Base-by-base conservation (phyloP, 768 basidiomycete species). In the Cystofilobasidium bisporidii region DNA sequence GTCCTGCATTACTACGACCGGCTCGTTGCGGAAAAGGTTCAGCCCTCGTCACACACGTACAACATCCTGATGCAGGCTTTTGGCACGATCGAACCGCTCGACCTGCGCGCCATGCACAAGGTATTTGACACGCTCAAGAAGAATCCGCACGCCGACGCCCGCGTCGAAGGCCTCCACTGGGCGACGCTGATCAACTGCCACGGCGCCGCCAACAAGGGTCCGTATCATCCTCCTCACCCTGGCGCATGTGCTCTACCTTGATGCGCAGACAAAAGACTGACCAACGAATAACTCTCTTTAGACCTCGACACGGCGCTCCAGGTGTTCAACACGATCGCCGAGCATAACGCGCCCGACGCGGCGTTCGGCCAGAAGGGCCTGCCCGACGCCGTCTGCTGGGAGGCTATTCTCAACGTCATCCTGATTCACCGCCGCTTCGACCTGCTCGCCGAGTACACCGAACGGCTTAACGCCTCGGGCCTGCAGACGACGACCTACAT, bases 401-500 rank as follows among this genome's bases (percentile, higher is more conserved):
- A 99, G 75, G 85, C 92, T 0, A 79, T 98, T 71, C 83, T 97
- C 80, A 92, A 89, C 75, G 87, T 88, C 33, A 79, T 93, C 48
- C 85, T 91, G 56, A 86, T 84, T 5, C 84, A 86, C 75, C 86
- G 85, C 41, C 85, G 87, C 20, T 80, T 86, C 62, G 91, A 92
- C 71, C 83, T 92, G 56, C 82, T 92, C 30, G 85, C 86, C 0
- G 72, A 78, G 22, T 91, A 89, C 74, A 76, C 87, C 41, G 75
- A 78, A 38, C 83, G 83, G 66, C 84, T 97, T 79, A 79, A 77
- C 28, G 72, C 77, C 1, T 79, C 82, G 9, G 84, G 84, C 38
- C 84, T 92, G 11, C 87, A 88, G 72, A 87, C 91, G 84, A 97
- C 93, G 2, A 92, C 94, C 9, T 99, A 99, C 77, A 88, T 97